Evolutionary conservation across 2,329 filamentous ascomycete genomes (phyloP).

Genomic region (Corniculantispora saksenae): DNA sequence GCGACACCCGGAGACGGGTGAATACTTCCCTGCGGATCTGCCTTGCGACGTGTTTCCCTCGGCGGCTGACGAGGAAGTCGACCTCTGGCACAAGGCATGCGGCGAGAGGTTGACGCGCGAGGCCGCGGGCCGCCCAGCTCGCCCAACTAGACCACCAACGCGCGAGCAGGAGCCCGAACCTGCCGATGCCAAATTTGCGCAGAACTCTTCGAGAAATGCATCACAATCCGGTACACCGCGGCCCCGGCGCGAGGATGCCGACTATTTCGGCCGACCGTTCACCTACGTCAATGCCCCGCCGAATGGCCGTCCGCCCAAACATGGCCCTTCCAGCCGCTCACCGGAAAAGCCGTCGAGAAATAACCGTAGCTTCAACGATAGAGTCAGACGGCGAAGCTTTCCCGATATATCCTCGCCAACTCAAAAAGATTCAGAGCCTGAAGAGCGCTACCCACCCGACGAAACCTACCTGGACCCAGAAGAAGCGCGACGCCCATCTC

Average conservation of each 20-base stretch:
- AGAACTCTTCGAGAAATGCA: constrained; percentile 36
- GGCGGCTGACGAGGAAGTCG: constrained; percentile 75
- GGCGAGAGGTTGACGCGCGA: constrained; percentile 69
- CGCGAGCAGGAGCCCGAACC: constrained; percentile 31
- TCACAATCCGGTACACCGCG: constrained; percentile 29
- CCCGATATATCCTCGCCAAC: constrained; percentile 49
- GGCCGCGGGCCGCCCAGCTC: constrained; percentile 41
- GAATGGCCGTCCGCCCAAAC: constrained; percentile 36
- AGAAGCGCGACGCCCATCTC: constrained; percentile 29
- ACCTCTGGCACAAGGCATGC: constrained; percentile 81
- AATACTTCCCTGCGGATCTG: constrained; percentile 62
- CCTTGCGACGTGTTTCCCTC: constrained; percentile 67
- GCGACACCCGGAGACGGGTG: constrained; percentile 71
- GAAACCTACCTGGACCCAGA: constrained; percentile 38
- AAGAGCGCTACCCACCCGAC: constrained; percentile 30
- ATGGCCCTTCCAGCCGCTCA: constrained; percentile 33
- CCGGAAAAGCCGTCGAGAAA: constrained; percentile 35
- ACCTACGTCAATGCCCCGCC: constrained; percentile 45
- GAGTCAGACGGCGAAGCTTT: constrained; percentile 50
- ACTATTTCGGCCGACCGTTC: constrained; percentile 37
- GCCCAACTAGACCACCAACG: constrained; percentile 22
- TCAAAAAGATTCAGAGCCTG: constrained; percentile 27
- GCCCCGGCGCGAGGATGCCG: constrained; percentile 32
- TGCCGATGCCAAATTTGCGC: constrained; percentile 39
- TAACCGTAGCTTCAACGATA: constrained; percentile 41